Evolutionary conservation across 2,329 filamentous ascomycete genomes (phyloP).

Genomic region (Ophiostoma populinum): DNA sequence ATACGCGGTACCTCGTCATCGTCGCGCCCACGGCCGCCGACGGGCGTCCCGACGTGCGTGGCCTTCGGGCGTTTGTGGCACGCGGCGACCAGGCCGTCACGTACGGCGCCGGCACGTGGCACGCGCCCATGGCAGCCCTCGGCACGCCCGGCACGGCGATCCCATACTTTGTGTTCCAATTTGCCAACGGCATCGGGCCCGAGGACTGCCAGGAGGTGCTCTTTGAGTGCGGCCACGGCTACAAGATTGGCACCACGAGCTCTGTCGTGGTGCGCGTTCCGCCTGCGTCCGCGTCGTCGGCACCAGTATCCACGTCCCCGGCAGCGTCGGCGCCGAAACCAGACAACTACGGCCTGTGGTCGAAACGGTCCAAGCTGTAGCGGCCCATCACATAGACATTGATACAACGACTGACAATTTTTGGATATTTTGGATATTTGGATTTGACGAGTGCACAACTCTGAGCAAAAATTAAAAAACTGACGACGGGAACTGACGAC

Average conservation of each 20-base stretch:
- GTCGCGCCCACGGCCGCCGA: constrained; percentile 53
- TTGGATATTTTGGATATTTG: too few species aligned
- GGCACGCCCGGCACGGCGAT: constrained; percentile 41
- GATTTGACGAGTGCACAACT: too few species aligned
- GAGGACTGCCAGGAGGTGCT: constrained; percentile 82
- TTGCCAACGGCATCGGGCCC: constrained; percentile 59
- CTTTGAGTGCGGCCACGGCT: constrained; percentile 12
- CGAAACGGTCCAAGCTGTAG: not conserved
- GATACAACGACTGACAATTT: not conserved
- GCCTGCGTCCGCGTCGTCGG: not conserved
- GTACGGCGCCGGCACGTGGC: constrained; percentile 83
- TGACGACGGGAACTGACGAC: too few species aligned
- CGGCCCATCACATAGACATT: not conserved
- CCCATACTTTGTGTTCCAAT: constrained; percentile 83
- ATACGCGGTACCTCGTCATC: constrained; percentile 55
- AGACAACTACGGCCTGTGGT: constrained; percentile 3
- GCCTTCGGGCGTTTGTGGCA: constrained; percentile 63
- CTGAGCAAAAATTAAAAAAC: too few species aligned
- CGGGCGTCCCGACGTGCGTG: constrained; percentile 50
- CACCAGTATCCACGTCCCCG: not conserved
- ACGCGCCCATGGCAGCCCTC: constrained; percentile 87
- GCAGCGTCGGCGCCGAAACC: not conserved
- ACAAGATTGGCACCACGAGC: constrained; percentile 1
- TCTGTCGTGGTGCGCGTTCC: constrained; percentile 5
- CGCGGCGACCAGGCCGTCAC: constrained; percentile 69